These are phyloP conservation scores for Themeda triandra DNA, from an alignment of 176 grass and related monocot genomes.

Conservation along the genomic window DNA sequence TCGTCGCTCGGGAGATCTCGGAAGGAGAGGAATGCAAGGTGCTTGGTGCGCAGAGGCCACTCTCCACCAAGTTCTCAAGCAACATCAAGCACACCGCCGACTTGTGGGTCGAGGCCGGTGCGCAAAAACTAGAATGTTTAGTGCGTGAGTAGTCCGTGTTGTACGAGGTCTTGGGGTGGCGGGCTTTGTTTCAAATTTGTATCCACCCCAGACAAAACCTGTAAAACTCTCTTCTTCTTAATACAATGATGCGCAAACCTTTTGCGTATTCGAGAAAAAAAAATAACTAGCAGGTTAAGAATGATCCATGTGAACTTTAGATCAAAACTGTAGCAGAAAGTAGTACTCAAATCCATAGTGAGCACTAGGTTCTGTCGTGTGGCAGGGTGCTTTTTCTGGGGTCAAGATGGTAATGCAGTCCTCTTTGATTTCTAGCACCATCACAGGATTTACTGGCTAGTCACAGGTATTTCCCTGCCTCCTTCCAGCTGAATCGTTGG, in stretches of 20 bases:
- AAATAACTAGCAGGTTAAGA: neutral
- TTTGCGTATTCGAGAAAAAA: neutral
- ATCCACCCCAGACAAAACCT: too few relatives aligned
- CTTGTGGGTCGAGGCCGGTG: too few relatives aligned
- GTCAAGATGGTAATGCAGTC: neutral
- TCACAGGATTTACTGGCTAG: neutral
- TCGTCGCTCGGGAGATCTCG: too few relatives aligned
- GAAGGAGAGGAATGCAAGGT: too few relatives aligned
- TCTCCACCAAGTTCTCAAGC: too few relatives aligned
- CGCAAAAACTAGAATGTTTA: too few relatives aligned
- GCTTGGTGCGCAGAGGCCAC: too few relatives aligned
- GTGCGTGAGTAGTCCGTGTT: too few relatives aligned
- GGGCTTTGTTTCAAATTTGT: too few relatives aligned
- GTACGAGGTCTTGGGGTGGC: too few relatives aligned
- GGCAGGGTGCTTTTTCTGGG: neutral
- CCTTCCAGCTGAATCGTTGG: neutral
- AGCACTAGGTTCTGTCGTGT: neutral
- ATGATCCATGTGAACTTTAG: constrained; percentile 11
- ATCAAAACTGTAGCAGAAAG: neutral
- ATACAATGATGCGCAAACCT: neutral
- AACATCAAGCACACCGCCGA: too few relatives aligned
- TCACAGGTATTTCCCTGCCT: neutral
- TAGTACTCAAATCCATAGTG: neutral
- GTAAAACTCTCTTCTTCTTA: neutral
- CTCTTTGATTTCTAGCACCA: neutral